Evolutionary conservation across 208 protist genomes (phyloP), one percentile per base, ranked within the genome.

Genomic region (Naegleria lovaniensis): DNA sequence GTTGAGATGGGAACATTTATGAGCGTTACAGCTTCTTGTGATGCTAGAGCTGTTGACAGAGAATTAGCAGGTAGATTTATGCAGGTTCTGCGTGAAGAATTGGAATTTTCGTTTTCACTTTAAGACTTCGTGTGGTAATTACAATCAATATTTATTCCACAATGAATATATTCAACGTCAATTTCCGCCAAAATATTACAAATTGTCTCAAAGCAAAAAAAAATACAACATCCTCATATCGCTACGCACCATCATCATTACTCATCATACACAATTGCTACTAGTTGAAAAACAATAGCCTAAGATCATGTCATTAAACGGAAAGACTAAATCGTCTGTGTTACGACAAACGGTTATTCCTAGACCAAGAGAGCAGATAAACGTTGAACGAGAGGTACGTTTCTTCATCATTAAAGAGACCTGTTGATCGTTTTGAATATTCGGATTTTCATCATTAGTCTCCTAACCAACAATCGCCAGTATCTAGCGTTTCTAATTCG

Each of bases 1-100:
- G 39, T 76, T 43, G 33, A 89, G 39, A 58, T 43, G 16, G 85
- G 85, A 59, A 89, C 86, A 22, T 76, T 76, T 43, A 89, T 89
- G 51, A 38, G 9, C 7, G 36, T 89, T n/a, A 89, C 86, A 43
- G 51, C 51, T 29, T 38, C 86, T 89, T 25, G 29, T 76, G 86
- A 89, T 43, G 22, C 33, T 9, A 75, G 51, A 43, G 86, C 86
- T n/a, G 16, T 89, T 39, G 51, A 89, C 43, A 51, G 36, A 38
- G n/a, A 22, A 29, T 29, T n/a, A 3, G 86, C 38, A 25, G 43
- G 51, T 19, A 59, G n/a, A 76, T 89, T 89, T 43, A 48, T 89
- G 86, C 16, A 76, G 25, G 51, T 41, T n/a, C 41, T 89, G 0
- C 5, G 39, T 29, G n/a, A 58, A 25, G 43, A 89, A 43, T 43